phyloP scores from a whole-genome alignment of 495 filamentous ascomycete species.

The Aspergillus taichungensis region DNA sequence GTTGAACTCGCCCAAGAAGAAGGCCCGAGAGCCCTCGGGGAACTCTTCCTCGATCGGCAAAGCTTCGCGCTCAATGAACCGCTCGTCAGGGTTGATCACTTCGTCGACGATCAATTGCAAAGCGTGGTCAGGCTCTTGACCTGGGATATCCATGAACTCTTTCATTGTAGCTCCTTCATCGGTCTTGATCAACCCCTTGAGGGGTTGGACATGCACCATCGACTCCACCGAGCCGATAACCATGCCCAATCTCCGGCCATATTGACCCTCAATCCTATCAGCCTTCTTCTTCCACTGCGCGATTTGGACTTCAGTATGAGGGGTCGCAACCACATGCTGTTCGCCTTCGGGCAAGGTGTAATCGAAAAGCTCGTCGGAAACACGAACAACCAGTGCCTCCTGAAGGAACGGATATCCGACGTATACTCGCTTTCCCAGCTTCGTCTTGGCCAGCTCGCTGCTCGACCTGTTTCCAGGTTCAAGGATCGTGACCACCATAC shows the following conservation, averaged over 20 bases:
- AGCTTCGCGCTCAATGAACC: conserved; percentile 83
- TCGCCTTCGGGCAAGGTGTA: conserved; percentile 63
- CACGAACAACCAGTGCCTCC: conserved; percentile 78
- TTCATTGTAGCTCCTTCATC: conserved; percentile 88
- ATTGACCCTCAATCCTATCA: conserved; percentile 68
- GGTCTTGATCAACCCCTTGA: conserved; percentile 84
- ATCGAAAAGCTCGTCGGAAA: conserved; percentile 91
- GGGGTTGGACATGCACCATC: conserved; percentile 81
- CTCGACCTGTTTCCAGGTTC: conserved; percentile 64
- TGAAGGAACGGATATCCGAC: conserved; percentile 95
- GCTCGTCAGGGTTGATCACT: conserved; percentile 82
- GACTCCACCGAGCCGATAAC: conserved; percentile 81
- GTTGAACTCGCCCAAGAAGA: conserved; percentile 94
- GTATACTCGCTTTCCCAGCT: conserved; percentile 76
- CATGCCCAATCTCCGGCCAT: conserved; percentile 85
- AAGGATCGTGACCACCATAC: conserved; percentile 80
- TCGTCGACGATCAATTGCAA: conserved; percentile 84
- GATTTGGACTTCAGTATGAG: conserved; percentile 72
- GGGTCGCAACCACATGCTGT: conserved; percentile 50
- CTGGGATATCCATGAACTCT: conserved; percentile 82
- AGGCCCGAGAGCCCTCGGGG: conserved; percentile 67
- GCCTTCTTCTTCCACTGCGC: conserved; percentile 78
- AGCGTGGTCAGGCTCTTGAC: conserved; percentile 86
- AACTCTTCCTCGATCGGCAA: conserved; percentile 88
- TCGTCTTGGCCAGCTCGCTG: conserved; percentile 61